Conservation (phyloP, 2,329 filamentous ascomycete species). For the Fusarium compactum region DNA sequence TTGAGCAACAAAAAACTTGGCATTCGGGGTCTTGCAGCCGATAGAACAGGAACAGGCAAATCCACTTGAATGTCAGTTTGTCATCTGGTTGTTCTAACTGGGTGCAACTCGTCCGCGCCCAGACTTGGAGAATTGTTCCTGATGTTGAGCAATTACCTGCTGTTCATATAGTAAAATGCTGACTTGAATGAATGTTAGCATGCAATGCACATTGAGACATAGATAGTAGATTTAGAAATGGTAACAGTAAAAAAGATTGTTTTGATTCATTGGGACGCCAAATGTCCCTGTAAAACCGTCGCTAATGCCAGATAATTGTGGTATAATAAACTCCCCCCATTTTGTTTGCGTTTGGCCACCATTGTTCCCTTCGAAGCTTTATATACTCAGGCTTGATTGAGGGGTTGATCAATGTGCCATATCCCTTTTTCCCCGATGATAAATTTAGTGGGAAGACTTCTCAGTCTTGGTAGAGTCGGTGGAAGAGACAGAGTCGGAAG, state of each 20-base stretch:
- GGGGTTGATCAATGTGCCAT: constrained; percentile 6
- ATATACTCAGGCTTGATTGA: neutral
- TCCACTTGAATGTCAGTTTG: constrained; percentile 20
- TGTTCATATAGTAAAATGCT: neutral
- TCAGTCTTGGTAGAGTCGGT: constrained; percentile 47
- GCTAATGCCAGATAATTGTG: constrained; percentile 43
- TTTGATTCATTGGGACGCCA: constrained; percentile 42
- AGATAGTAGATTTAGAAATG: neutral
- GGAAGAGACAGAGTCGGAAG: constrained; percentile 52
- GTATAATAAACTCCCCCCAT: constrained; percentile 37
- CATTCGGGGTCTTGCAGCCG: constrained; percentile 35
- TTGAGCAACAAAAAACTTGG: constrained; percentile 23
- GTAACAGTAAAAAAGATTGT: constrained; percentile 23
- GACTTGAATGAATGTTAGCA: neutral
- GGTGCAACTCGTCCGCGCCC: constrained; percentile 6
- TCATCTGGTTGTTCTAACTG: constrained; percentile 34
- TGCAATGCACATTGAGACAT: neutral
- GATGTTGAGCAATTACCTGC: neutral
- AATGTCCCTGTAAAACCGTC: constrained; percentile 37
- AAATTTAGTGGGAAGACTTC: constrained; percentile 41
- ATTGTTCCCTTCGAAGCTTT: neutral
- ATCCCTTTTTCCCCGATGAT: neutral
- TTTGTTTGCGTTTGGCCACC: constrained; percentile 11
- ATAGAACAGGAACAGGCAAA: constrained; percentile 14
- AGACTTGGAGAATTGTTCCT: neutral